Base-by-base conservation (phyloP, 176 grass and related monocot species). In the Cocos nucifera region DNA sequence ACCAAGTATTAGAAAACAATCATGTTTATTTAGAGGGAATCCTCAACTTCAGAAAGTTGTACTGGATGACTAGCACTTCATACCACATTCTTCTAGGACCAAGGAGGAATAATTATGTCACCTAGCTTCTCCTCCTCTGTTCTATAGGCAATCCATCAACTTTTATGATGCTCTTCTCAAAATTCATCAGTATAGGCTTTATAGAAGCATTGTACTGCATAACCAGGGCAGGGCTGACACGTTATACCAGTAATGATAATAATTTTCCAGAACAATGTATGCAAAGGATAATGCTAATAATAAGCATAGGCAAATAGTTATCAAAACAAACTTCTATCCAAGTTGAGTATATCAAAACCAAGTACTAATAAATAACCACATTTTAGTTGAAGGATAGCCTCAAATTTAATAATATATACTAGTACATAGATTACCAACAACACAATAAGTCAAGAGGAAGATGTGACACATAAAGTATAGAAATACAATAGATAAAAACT, bases 21-120 rank as follows among this genome's bases (percentile, higher is more conserved):
- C 2, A 6, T 6, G 6, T 44, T 44, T 44, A 12, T 9, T 44
- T 14, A 44, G 14, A 2, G 9, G 10, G 10, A 0, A 44, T 9
- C 10, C 10, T 44, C 10, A 44, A 44, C 10, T 44, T 44, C 10
- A 44, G 10, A 44, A 44, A 44, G 8, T 0, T 2, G 3, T 44
- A 61, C 22, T 2, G 3, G 26, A 5, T 61, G 29, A 8, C 5
- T 12, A 27, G 27, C 16, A 18, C 3, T 39, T 32, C 4, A 5
- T 77, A 91, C 87, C 83, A 91, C 83, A 57, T 64, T 83, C 58
- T 66, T 66, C 21, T 5, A 7, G 24, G 8, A 44, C 35, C 35
- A 44, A 44, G 49, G 4, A 18, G 0, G 19, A 68, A 5, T 61
- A 64, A 85, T 1, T 66, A 68, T 49, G 53, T 24, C 17, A 28